Base-by-base conservation (phyloP, 306 rosid genomes). In the Hippophae rhamnoides region DNA sequence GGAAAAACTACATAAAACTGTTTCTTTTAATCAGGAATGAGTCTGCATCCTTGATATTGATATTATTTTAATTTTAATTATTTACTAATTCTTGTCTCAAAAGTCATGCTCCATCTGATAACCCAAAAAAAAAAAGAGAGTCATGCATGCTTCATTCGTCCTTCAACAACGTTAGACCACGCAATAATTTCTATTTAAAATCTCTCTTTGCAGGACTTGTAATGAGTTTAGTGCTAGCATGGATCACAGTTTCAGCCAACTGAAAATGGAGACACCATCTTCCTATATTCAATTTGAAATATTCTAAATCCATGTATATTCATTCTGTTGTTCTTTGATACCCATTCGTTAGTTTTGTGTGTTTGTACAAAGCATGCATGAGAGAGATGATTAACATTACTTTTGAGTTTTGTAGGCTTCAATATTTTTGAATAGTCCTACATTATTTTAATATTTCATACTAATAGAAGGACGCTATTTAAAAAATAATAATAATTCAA, bases 131-230 rank as follows among this genome's bases (percentile, higher is more conserved):
- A 18, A 18, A 18, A 18, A n/a, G n/a, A 18, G 23, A 18, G 23
- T 18, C 23, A 18, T 18, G 23, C 23, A 18, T 18, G 23, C 23
- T 18, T 18, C 23, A 18, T 18, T 0, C 23, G 23, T 18, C 23
- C 23, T 48, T 9, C 5, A 10, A 48, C 23, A 48, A 48, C 6
- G 13, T 49, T 38, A 8, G 13, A 12, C 12, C 47, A 41, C 18
- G 18, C 0, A 53, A 6, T 10, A 18, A 18, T 18, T 1, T 44
- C 23, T 11, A 5, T 8, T 10, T 12, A 6, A 11, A 13, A 2
- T 6, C 1, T 5, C 13, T 3, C 23, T n/a, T 46, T 72, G 73
- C 76, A 86, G 95, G 88, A 66, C 31, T 77, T 23, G 57, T 75
- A 60, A 51, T 66, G 66, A 69, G 52, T 46, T 43, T 72, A 31